Conservation (phyloP, 331 rosid species). For the Erythrophleum ivorense region DNA sequence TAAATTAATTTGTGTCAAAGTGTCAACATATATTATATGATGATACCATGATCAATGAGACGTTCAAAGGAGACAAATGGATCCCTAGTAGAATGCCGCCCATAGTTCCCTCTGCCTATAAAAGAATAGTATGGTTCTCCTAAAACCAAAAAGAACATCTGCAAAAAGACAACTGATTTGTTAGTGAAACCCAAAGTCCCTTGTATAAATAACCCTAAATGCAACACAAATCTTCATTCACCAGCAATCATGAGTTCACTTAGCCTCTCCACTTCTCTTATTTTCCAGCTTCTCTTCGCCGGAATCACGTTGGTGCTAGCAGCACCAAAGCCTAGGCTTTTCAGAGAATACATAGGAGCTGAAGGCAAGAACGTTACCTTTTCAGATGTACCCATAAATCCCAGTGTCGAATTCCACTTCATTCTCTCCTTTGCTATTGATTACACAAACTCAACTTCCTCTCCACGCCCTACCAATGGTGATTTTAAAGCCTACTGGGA, state of each 20-base stretch:
- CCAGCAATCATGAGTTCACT: constrained; percentile 25
- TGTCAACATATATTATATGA: not conserved
- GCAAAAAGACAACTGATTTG: constrained; percentile 12
- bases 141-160: not conserved
- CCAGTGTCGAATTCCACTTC: constrained; percentile 35
- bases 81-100: too few species aligned
- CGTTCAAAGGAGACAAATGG: not conserved
- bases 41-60: not conserved
- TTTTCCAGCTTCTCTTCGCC: constrained; percentile 16
- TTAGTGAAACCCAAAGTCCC: not conserved
- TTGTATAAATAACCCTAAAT: constrained; percentile 13
- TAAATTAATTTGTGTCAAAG: too few species aligned
- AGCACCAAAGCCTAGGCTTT: constrained; percentile 35
- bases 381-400: constrained; percentile 35
- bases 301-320: constrained; percentile 15
- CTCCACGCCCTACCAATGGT: constrained; percentile 44
- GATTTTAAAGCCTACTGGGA: constrained; percentile 43
- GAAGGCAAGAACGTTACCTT: constrained; percentile 23
- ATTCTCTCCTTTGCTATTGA: constrained; percentile 46
- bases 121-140: constrained; percentile 4
- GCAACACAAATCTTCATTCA: not conserved
- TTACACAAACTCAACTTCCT: constrained; percentile 2
- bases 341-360: constrained; percentile 50
- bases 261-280: not conserved
- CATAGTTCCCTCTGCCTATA: not conserved